Percentiles rank a stretch among this genome's conserved stretches.
phyloP scores from a whole-genome alignment of 1,139 yeast species.

The Zhuliangozyma parablackwelliae region DNA sequence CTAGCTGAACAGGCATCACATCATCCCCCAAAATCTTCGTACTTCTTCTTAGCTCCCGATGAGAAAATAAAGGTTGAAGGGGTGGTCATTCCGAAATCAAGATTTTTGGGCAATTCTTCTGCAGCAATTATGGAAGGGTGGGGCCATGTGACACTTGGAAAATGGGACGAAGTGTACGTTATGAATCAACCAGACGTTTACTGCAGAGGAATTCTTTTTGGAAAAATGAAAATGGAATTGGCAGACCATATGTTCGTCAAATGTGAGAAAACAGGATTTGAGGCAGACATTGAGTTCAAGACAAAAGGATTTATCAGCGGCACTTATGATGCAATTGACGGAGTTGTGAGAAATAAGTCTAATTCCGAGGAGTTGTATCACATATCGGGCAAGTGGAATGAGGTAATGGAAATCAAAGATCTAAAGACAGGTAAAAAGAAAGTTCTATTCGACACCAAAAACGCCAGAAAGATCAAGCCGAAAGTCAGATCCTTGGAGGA shows the following conservation, averaged over 20 bases:
- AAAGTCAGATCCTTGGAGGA: slow-evolving; percentile 71
- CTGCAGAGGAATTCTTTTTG: slow-evolving; percentile 90
- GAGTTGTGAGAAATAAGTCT: slow-evolving; percentile 52
- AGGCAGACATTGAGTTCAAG: slow-evolving; percentile 87
- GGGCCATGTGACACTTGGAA: slow-evolving; percentile 67
- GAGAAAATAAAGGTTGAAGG: slow-evolving; percentile 85
- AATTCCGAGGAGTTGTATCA: slow-evolving; percentile 58
- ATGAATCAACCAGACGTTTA: slow-evolving; percentile 93
- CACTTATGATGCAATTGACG: slow-evolving; percentile 84
- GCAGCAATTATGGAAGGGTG: slow-evolving; percentile 97
- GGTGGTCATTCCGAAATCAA: slow-evolving; percentile 77
- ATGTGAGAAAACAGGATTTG: slow-evolving; percentile 55
- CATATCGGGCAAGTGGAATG: slow-evolving; percentile 92
- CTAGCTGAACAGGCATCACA: slow-evolving; percentile 93
- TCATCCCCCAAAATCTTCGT: slow-evolving; percentile 97
- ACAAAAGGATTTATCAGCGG: slow-evolving; percentile 94
- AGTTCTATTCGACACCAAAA: slow-evolving; percentile 61
- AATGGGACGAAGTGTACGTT: slow-evolving; percentile 63
- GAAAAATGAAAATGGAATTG: slow-evolving; percentile 80
- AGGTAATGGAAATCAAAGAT: slow-evolving; percentile 66
- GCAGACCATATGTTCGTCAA: slow-evolving; percentile 85
- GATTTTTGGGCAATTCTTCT: slow-evolving; percentile 89
- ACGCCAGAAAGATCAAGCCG: slow-evolving; percentile 54
- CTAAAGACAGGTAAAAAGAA: slow-evolving; percentile 42
- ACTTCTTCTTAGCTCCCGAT: slow-evolving; percentile 83